These are phyloP conservation scores for Dothidotthia symphoricarpi DNA, from an alignment of 2,329 filamentous ascomycete genomes.

Conservation along the genomic window DNA sequence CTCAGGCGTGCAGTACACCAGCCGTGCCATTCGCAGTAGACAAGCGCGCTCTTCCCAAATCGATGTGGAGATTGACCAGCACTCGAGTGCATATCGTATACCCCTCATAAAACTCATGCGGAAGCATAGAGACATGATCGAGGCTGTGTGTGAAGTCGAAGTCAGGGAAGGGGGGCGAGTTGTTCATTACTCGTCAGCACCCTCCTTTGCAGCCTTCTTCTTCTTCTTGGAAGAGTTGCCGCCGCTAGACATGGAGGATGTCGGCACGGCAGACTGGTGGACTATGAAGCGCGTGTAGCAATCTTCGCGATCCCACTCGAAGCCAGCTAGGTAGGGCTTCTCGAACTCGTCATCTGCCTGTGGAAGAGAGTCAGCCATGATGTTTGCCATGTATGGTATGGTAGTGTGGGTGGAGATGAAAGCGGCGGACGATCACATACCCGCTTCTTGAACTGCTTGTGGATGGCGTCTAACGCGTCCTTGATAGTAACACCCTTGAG, in stretches of 20 bases:
- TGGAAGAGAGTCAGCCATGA: slow-evolving; percentile 17
- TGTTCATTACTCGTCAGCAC: slow-evolving; percentile 39
- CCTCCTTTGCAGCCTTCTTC: slow-evolving; percentile 34
- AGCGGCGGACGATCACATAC: slow-evolving; percentile 55
- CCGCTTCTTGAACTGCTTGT: slow-evolving; percentile 97
- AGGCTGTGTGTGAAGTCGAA: slow-evolving; percentile 31
- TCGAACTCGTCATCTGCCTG: slow-evolving; percentile 91
- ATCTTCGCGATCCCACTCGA: slow-evolving; percentile 95
- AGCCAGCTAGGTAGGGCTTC: slow-evolving; percentile 81
- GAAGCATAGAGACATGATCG: slow-evolving; percentile 20
- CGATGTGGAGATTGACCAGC: slow-evolving; percentile 30
- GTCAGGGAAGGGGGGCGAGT: slow-evolving; percentile 39
- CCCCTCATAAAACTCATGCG: slow-evolving; percentile 22
- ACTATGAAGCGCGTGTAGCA: slow-evolving; percentile 85
- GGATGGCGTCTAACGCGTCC: slow-evolving; percentile 90
- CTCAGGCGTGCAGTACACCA: slow-evolving; percentile 13
- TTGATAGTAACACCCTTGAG: slow-evolving; percentile 95
- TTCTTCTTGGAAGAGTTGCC: slow-evolving; percentile 38
- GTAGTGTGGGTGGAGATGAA: neutral
- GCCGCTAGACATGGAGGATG: slow-evolving; percentile 45
- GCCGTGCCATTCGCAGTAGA: slow-evolving; percentile 19
- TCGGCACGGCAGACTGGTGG: slow-evolving; percentile 69
- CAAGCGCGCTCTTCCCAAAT: slow-evolving; percentile 38
- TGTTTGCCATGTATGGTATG: neutral
- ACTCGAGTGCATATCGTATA: slow-evolving; percentile 23